Evolutionary conservation across 441 rosid genomes (phyloP).

Genomic region (Mallotus japonicus): DNA sequence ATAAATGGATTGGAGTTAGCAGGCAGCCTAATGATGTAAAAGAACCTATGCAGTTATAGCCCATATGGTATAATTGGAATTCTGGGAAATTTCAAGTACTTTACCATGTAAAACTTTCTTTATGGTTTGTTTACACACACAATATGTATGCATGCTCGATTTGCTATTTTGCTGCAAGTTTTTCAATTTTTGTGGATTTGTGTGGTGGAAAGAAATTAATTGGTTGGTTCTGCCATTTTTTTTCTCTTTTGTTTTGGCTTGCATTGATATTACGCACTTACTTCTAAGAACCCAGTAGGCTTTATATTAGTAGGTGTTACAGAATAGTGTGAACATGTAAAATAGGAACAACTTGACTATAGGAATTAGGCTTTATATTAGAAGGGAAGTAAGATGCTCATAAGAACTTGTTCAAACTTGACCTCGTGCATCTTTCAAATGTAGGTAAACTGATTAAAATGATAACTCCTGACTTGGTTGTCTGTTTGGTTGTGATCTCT

Average conservation of each 20-base stretch:
- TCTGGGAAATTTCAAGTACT: not conserved
- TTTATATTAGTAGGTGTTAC: not conserved
- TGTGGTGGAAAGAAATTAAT: not conserved
- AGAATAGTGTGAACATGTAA: no score
- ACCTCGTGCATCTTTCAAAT: not conserved
- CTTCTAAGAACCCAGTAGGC: slow-evolving; percentile 1
- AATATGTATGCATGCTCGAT: not conserved
- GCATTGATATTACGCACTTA: not conserved
- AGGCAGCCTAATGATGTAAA: not conserved
- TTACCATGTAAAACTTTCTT: no score
- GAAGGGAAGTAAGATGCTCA: not conserved
- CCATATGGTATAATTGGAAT: not conserved
- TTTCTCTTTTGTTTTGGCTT: not conserved
- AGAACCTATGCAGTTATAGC: not conserved
- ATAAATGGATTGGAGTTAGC: not conserved
- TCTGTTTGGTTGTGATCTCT: slow-evolving; percentile 26
- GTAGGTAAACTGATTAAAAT: not conserved
- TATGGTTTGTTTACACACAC: no score
- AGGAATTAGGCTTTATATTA: not conserved
- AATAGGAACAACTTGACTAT: no score
- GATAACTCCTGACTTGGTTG: not conserved
- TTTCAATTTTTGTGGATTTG: not conserved
- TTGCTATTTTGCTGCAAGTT: not conserved
- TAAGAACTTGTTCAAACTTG: not conserved
- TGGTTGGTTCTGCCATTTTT: not conserved